These are phyloP conservation scores for Carex kokanica DNA, from an alignment of 176 grass and related monocot species.

Conservation along the genomic window DNA sequence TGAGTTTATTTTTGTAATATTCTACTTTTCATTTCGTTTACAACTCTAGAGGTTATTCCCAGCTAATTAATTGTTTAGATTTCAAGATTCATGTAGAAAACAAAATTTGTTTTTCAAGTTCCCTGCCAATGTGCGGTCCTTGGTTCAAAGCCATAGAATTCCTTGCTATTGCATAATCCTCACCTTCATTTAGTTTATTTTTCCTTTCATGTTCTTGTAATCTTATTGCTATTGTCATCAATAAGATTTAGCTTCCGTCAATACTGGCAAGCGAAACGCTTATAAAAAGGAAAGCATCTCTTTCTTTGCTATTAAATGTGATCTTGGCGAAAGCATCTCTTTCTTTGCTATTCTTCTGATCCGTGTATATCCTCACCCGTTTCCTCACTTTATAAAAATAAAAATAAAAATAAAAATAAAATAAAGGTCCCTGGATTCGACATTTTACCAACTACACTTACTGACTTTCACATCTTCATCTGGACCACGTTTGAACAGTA, in stretches of 20 bases:
- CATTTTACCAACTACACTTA: conserved; percentile 7
- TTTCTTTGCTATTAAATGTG: background rate
- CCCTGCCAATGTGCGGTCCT: background rate
- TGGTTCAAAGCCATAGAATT: background rate
- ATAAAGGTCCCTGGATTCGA: background rate
- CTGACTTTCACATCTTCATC: background rate
- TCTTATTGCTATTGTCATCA: background rate
- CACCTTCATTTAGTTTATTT: background rate
- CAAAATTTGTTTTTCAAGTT: background rate
- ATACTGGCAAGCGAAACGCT: too few relatives aligned
- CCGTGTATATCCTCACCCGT: background rate
- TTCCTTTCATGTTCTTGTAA: background rate
- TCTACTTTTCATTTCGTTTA: background rate
- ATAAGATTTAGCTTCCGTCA: too few relatives aligned
- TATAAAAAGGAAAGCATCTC: too few relatives aligned
- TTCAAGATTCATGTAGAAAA: background rate
- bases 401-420: too few relatives aligned
- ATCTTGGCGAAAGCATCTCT: background rate
- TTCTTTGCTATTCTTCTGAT: background rate
- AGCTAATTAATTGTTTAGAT: background rate
- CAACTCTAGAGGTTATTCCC: background rate
- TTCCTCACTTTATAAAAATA: background rate
- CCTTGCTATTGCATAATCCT: background rate
- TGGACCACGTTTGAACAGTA: background rate
- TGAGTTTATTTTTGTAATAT: background rate